Base-by-base conservation (phyloP, 495 filamentous ascomycete species). In the Chaetomium tenue region DNA sequence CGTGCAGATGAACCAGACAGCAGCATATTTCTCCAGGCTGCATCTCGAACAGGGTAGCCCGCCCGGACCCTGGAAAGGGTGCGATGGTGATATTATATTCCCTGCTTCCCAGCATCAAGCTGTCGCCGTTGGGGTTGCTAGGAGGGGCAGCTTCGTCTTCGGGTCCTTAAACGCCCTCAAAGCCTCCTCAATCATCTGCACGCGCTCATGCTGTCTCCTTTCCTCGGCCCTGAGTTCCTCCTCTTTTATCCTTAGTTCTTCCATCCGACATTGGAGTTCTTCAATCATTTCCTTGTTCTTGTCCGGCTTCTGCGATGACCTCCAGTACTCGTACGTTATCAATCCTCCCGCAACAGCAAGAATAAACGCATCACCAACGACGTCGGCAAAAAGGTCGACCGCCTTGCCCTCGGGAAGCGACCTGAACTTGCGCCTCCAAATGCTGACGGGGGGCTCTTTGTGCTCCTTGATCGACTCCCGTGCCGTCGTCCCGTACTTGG, bases 341-440 rank as follows among this genome's bases (percentile, higher is more conserved):
- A 98, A 73, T 0, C 81, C 83, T 15, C 87, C 86, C 3, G 89
- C 95, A 16, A 98, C 91, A 5, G 85, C 59, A 61, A 98, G 89
- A 37, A 99, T 85, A 72, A 99, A 99, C 1, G 84, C 78, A 69
- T 99, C 94, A 48, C 91, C 91, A 57, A 95, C 88, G 58, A 99
- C 96, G 63, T 95, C 96, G 12, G 94, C 95, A 28, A 96, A 96
- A 8, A 92, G 84, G 72, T 99, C 94, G 30, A 99, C 96, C 6
- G 94, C 94, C 72, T 98, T 97, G 16, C 85, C 84, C 70, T 99
- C 95, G 39, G 91, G 89, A 2, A 99, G 80, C 1, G 95, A 89
- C 60, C 93, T 63, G 59, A 81, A 86, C 66, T 77, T 80, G 50
- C 80, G 76, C 66, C 56, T 81, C 82, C 78, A 86, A 22, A 83